These are phyloP conservation scores for Rehmannia glutinosa DNA, from an alignment of 257 asterid species.

Conservation along the genomic window DNA sequence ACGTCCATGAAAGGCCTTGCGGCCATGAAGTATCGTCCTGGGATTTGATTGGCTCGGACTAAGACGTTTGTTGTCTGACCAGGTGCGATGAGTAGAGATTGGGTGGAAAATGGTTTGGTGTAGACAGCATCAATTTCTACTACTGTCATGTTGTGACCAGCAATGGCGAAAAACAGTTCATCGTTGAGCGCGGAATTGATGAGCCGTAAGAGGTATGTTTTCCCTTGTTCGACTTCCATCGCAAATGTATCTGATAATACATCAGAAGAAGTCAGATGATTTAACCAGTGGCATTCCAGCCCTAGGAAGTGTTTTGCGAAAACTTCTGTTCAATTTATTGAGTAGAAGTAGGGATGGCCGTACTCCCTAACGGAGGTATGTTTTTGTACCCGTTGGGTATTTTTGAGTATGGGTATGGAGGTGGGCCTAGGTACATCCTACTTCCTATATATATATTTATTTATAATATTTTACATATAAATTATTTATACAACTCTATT, in stretches of 20 bases:
- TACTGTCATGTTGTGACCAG: slow-evolving; percentile 41
- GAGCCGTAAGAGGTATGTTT: slow-evolving; percentile 40
- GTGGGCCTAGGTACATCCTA: too few relatives aligned
- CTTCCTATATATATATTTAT: too few relatives aligned
- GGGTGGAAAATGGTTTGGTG: slow-evolving; percentile 45
- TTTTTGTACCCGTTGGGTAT: too few relatives aligned
- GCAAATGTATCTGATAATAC: slow-evolving; percentile 41
- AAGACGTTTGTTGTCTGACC: slow-evolving; percentile 50
- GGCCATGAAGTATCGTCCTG: slow-evolving; percentile 47
- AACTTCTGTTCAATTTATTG: too few relatives aligned
- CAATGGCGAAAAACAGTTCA: slow-evolving; percentile 42
- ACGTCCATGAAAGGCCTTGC: slow-evolving; percentile 42
- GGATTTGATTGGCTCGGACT: slow-evolving; percentile 37
- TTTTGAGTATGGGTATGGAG: too few relatives aligned
- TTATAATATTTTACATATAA: too few relatives aligned
- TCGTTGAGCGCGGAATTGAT: slow-evolving; percentile 47
- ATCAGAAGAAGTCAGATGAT: too few relatives aligned
- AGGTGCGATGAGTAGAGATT: slow-evolving; percentile 39
- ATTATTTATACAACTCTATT: too few relatives aligned
- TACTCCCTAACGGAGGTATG: too few relatives aligned
- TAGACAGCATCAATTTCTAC: slow-evolving; percentile 53
- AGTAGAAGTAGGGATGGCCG: too few relatives aligned
- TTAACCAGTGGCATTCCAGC: too few relatives aligned
- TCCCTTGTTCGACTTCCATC: slow-evolving; percentile 48
- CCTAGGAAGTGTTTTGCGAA: too few relatives aligned